Evolutionary conservation across 805 yeast genomes (phyloP).

Genomic region (Pichia californica): DNA sequence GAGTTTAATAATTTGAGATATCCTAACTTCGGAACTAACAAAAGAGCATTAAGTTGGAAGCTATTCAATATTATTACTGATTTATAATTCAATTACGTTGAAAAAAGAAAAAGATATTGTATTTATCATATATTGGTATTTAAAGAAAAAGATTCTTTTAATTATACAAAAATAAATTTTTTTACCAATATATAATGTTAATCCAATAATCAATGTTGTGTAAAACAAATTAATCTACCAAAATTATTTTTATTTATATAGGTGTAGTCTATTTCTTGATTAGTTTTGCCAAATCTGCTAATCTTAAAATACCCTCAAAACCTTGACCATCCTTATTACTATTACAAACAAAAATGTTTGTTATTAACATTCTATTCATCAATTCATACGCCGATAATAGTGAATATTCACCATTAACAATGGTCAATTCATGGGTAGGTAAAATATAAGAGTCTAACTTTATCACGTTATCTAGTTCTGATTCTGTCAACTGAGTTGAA

Average conservation of each 20-base stretch:
- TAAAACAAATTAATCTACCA: no score
- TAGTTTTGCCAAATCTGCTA: conserved; percentile 8
- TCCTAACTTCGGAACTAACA: no score
- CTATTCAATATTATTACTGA: no score
- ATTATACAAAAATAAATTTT: no score
- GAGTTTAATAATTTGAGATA: no score
- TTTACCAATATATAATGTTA: no score
- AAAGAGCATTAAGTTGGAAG: no score
- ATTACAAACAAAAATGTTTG: conserved; percentile 26
- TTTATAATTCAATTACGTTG: no score
- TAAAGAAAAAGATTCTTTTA: no score
- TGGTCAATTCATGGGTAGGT: conserved; percentile 15
- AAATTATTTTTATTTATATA: background rate
- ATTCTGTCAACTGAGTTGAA: background rate
- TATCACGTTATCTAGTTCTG: background rate
- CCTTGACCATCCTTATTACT: conserved; percentile 14
- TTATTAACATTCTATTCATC: conserved; percentile 34
- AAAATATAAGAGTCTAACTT: conserved; percentile 7
- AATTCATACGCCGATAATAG: conserved; percentile 32
- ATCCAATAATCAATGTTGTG: no score
- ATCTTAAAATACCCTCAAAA: conserved; percentile 9
- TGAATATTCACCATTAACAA: conserved; percentile 27
- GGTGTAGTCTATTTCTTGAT: conserved; percentile 3
- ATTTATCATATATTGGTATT: no score
- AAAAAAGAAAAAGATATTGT: no score